Base-by-base conservation (phyloP, 2,329 filamentous ascomycete genomes). In the Pyrenochaeta sp. region DNA sequence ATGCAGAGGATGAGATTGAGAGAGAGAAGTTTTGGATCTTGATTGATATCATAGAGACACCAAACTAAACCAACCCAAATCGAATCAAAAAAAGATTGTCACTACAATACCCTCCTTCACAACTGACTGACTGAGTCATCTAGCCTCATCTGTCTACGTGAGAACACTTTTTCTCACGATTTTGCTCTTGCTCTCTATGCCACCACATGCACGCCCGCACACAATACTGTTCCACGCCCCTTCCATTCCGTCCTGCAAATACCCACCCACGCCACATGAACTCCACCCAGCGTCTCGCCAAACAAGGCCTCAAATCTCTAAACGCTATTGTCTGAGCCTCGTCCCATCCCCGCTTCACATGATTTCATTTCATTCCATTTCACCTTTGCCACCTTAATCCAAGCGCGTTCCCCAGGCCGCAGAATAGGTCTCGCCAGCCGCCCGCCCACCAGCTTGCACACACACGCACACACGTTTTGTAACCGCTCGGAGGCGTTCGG, bases 31-130 rank as follows among this genome's bases (percentile, higher is more conserved):
- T 27, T 27, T 47, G 46, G 28, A 53, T 48, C 28, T 52, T 49
- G 50, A 52, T 42, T 45, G 39, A 50, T 45, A 40, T 39, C n/a
- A 32, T 32, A 56, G 50, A 43, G 53, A 56, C 30, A 28, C 27
- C 25, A 27, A 50, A 27, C 39, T 40, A n/a, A 39, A 39, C 4
- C 36, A 19, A n/a, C 15, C 15, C 5, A 9, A 30, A 30, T 30
- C 28, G 9, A 9, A 30, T 5, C 9, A 5, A 30, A 30, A 30
- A 30, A 30, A 30, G 28, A 30, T 30, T 30, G 28, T 30, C 28
- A 30, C 28, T 30, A 30, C 28, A 30, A 30, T 5, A 30, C 28
- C 9, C 28, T 30, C 1, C 28, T 9, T 30, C 1, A 30, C 9
- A 9, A 30, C 28, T 30, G 28, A 30, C 5, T 30, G 28, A 30